Conservation (phyloP, 192 early-diverging fungal species). For the Coemansia sp. region DNA sequence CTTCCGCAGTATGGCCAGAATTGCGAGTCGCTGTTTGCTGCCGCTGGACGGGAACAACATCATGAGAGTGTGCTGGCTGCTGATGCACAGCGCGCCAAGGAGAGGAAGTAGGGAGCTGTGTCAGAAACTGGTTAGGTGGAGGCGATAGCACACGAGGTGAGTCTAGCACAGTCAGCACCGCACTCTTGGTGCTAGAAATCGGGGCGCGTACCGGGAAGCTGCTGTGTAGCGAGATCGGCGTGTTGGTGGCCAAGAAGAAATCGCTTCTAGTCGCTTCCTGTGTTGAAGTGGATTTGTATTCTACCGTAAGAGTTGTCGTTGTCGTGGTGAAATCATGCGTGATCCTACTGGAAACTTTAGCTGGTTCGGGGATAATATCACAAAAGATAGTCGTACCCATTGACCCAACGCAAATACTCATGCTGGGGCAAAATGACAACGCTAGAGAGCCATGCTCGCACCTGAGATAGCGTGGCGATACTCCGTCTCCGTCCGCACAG, state of each 20-base stretch:
- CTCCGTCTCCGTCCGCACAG: conserved; percentile 47
- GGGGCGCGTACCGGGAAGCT: background rate
- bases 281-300: background rate
- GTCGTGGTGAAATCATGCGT: background rate
- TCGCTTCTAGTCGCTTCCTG: background rate
- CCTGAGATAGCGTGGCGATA: conserved; percentile 35
- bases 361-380: conserved; percentile 7
- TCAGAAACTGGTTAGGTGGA: background rate
- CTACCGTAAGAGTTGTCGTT: background rate
- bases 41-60: background rate
- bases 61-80: background rate
- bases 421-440: conserved; percentile 20
- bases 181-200: background rate
- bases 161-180: background rate
- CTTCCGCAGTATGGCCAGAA: background rate
- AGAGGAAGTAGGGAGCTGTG: background rate
- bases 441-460: conserved; percentile 35
- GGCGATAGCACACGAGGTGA: background rate
- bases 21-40: background rate
- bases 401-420: conserved; percentile 42
- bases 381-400: conserved; percentile 45
- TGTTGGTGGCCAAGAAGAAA: background rate
- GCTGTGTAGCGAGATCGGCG: background rate
- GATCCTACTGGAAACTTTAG: background rate
- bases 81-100: background rate